Base-by-base conservation (phyloP, 2,329 filamentous ascomycete genomes). In the Graphilbum fragrans region DNA sequence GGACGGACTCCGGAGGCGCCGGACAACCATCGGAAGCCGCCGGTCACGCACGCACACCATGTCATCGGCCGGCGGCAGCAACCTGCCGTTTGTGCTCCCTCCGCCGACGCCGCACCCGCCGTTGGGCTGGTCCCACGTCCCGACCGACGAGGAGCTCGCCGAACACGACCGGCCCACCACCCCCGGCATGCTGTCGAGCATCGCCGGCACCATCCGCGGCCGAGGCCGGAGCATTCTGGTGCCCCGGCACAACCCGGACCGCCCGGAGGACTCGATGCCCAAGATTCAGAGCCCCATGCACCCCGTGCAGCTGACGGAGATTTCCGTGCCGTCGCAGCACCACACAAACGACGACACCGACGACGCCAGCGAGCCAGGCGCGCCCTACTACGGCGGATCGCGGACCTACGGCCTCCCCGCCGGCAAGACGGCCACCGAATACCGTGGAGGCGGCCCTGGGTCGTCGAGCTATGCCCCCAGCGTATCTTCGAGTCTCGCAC, bases 111-210 rank as follows among this genome's bases (percentile, higher is more conserved):
- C 51, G 0, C 84, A 92, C 54, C 85, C 83, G 2, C 87, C 87
- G 0, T 64, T 94, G 9, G 90, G 90, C 37, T 93, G 94, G 85
- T 84, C 86, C 1, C 77, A 76, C 29, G 85, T 94, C 55, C 86
- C 87, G 0, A 70, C 72, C 17, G 73, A 80, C 10, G 72, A 80
- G 18, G 76, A 80, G 41, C 64, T 76, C 11, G 66, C 40, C 27
- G 72, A 74, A 33, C 63, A 70, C 45, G 62, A 74, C 46, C 61
- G 65, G 37, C 67, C 67, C 29, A 61, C 59, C 29, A 65, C 65
- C 1, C 64, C 67, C 5, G 58, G 61, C 36, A 58, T 74, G 39
- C 63, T 75, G 23, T 71, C 72, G 12, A 74, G 68, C 50, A 67
- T 79, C 41, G 66, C 72, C 16, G 74, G 74, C 37, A 76, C 71